Evolutionary conservation across 495 filamentous ascomycete species (phyloP), one percentile per base, ranked within the genome.

Genomic region (Hypoxylon lienhwacheense): DNA sequence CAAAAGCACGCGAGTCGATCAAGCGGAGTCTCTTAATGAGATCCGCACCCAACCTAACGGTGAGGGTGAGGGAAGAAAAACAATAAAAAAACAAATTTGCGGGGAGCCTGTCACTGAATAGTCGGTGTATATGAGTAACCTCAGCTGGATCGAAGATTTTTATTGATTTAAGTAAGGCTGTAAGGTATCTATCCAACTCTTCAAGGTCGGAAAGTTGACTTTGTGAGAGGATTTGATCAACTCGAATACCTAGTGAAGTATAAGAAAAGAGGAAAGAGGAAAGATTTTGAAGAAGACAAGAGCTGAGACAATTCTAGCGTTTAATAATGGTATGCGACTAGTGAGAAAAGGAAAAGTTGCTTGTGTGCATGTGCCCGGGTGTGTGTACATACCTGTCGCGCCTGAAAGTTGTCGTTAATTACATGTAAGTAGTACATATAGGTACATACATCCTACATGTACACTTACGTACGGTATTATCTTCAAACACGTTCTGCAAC

Each of bases 281-380:
- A 50, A 41, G 39, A 28, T 59, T 42, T 40, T 25, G 36, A 32
- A 39, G 25, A 44, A 35, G 37, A 2, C 8, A 5, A 8, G 20
- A 50, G 42, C 43, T 52, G 55, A 59, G 48, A 61, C 51, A 61
- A 51, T 14, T 20, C 25, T 53, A 46, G 45, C 34, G 29, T 47
- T 59, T 60, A 59, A 49, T 49, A n/a, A n/a, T n/a, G n/a, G n/a
- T n/a, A 48, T 60, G 15, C 29, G 45, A 15, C 44, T 59, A 59
- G 42, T 25, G 19, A 50, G 53, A 56, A 45, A 49, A 28, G 26
- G 32, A 26, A 36, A 43, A 33, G 50, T 46, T n/a, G n/a, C n/a
- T n/a, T n/a, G n/a, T n/a, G n/a, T n/a, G n/a, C n/a, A n/a, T n/a
- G n/a, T n/a, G n/a, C n/a, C n/a, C n/a, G 50, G 34, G 3, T 24